Evolutionary conservation across 768 basidiomycete species (phyloP).

Genomic region (Favolaschia claudopus): DNA sequence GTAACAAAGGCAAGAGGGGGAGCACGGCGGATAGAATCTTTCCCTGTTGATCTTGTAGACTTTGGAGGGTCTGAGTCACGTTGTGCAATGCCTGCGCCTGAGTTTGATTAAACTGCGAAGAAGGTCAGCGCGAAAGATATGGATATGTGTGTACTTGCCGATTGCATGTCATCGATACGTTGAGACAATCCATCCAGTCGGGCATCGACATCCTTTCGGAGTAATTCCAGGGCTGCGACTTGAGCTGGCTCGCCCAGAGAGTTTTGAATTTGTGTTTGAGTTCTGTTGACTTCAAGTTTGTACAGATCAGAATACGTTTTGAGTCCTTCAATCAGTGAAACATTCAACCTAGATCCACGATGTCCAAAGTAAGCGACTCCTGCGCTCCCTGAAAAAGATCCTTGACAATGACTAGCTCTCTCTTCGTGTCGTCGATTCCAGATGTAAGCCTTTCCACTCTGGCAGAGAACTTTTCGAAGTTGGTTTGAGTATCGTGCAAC

Average conservation of each 20-base stretch:
- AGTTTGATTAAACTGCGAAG: conserved; percentile 53
- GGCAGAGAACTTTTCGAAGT: conserved; percentile 71
- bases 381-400: conserved; percentile 66
- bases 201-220: conserved; percentile 50
- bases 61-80: conserved; percentile 63
- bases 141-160: conserved; percentile 30
- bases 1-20: conserved; percentile 68
- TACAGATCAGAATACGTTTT: conserved; percentile 7
- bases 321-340: conserved; percentile 24
- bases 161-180: conserved; percentile 62
- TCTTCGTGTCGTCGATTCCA: conserved; percentile 58
- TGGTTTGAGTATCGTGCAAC: conserved; percentile 75
- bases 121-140: not conserved
- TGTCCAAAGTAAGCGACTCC: conserved; percentile 61
- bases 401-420: conserved; percentile 60
- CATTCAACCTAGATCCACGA: conserved; percentile 62
- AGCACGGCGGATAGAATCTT: conserved; percentile 60
- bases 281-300: conserved; percentile 66
- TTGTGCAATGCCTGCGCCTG: conserved; percentile 57
- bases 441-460: conserved; percentile 60
- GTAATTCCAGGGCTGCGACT: conserved; percentile 42
- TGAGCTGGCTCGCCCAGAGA: conserved; percentile 67
- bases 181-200: conserved; percentile 58
- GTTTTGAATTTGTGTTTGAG: conserved; percentile 66
- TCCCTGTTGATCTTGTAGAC: conserved; percentile 68